Evolutionary conservation across 371 early-diverging fungal genomes (phyloP), one percentile per base, ranked within the genome.

Genomic region (Mortierella sp.): DNA sequence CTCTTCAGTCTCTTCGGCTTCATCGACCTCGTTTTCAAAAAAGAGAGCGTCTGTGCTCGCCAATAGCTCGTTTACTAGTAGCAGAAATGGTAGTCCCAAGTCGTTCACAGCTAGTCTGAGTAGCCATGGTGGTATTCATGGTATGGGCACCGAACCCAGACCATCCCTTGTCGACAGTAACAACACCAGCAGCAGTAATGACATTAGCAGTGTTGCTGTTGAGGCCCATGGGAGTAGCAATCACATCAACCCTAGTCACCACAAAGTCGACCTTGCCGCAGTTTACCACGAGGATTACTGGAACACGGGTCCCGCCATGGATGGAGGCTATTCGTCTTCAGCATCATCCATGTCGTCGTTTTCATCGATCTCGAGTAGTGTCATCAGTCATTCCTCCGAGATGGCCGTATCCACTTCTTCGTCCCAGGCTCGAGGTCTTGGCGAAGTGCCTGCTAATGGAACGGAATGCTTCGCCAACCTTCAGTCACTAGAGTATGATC

Each of bases 401-500:
- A 73, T 68, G 62, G 58, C 60, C 18, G 64, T 55, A 9, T 73
- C 68, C 37, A 63, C 60, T 15, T 44, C 63, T 25, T n/a, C 30
- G n/a, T 25, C 62, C 18, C 60, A 61, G 23, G 55, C 52, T 16
- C 61, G 74, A 50, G 66, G 56, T 23, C 63, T 66, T 56, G 48
- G 64, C 37, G 18, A 30, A n/a, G 19, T 66, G 11, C 70, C 66
- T n/a, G 63, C 68, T 3, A 72, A 44, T 48, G 76, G 71, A 0
- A 76, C 72, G 6, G 77, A 76, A 25, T 88, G 88, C 63, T 88
- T 87, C 67, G 85, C 87, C 29, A 76, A 84, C 25, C 67, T 89
- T 15, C 88, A 88, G 51, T 81, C 88, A 2, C 76, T 89, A 21
- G 89, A 89, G 65, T 83, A 83, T 58, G 88, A 88, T 43, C 81